Conservation (phyloP, 768 basidiomycete species). For the Leccinum obscurum region DNA sequence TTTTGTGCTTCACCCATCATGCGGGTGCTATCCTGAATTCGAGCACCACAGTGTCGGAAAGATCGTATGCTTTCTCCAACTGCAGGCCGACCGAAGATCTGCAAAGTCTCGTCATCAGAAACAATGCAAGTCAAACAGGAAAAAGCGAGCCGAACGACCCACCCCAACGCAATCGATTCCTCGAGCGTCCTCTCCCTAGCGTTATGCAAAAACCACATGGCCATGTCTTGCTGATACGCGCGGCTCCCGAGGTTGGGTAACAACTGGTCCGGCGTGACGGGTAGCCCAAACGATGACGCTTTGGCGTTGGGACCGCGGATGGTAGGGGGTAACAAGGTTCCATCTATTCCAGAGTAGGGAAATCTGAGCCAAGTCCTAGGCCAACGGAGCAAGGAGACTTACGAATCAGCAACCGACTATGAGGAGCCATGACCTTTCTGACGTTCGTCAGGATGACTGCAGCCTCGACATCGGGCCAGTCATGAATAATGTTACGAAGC, state of each 20-base stretch:
- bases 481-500: slow-evolving; percentile 33
- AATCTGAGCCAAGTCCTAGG: neutral
- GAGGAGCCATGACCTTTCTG: slow-evolving; percentile 27
- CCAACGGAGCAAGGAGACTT: slow-evolving; percentile 8
- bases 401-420: slow-evolving; percentile 37
- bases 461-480: slow-evolving; percentile 39
- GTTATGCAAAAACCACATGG: slow-evolving; percentile 47
- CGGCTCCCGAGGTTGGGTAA: slow-evolving; percentile 48
- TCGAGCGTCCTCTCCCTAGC: slow-evolving; percentile 42
- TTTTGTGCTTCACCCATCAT: neutral
- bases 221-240: slow-evolving; percentile 45
- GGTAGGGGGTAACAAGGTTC: slow-evolving; percentile 17
- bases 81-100: neutral
- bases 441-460: slow-evolving; percentile 32
- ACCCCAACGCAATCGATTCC: neutral
- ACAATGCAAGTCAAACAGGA: neutral
- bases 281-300: slow-evolving; percentile 11
- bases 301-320: slow-evolving; percentile 4
- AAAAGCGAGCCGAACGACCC: neutral
- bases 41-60: neutral
- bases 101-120: neutral
- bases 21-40: neutral
- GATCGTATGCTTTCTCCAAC: neutral
- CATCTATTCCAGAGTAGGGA: slow-evolving; percentile 13
- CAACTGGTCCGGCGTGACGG: slow-evolving; percentile 43